A percentile compares a stretch with the other conserved stretches of the same genome.
Evolutionary conservation across 305 asterid genomes (phyloP).

Genomic region (Solanum aculeatissimum): DNA sequence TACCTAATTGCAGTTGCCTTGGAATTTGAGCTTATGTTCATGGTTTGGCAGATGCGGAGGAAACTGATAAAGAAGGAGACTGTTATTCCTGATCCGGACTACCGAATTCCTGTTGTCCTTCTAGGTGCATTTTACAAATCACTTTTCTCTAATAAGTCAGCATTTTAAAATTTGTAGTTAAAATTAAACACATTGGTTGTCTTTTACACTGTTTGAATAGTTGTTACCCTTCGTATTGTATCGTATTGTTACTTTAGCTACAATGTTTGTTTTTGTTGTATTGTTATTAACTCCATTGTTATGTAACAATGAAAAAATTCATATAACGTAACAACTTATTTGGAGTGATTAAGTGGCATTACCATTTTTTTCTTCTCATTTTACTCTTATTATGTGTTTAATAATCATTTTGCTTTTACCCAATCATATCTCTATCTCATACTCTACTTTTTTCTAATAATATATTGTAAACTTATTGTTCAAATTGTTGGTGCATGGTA

Average conservation of each 20-base stretch:
- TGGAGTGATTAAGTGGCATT: background rate
- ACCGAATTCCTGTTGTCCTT: conserved; percentile 71
- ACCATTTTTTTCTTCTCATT: background rate
- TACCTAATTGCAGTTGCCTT: background rate
- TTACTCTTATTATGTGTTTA: background rate
- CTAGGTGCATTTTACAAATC: conserved; percentile 29
- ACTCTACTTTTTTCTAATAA: background rate
- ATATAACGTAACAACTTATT: background rate
- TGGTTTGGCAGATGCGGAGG: conserved; percentile 49
- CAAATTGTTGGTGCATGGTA: background rate
- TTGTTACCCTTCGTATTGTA: background rate
- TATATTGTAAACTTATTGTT: background rate
- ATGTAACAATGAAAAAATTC: background rate
- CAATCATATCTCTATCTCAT: background rate
- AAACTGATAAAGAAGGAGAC: conserved; percentile 46
- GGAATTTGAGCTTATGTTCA: background rate
- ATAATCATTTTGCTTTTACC: background rate
- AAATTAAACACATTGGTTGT: background rate
- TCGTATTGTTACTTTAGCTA: background rate
- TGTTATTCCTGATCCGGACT: conserved; percentile 81
- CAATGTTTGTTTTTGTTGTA: background rate
- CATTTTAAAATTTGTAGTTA: background rate
- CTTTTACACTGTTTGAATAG: background rate
- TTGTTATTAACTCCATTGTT: background rate
- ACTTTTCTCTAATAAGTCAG: background rate